Conservation (phyloP, 345 rosid genomes). For the Excoecaria cochinchinensis region DNA sequence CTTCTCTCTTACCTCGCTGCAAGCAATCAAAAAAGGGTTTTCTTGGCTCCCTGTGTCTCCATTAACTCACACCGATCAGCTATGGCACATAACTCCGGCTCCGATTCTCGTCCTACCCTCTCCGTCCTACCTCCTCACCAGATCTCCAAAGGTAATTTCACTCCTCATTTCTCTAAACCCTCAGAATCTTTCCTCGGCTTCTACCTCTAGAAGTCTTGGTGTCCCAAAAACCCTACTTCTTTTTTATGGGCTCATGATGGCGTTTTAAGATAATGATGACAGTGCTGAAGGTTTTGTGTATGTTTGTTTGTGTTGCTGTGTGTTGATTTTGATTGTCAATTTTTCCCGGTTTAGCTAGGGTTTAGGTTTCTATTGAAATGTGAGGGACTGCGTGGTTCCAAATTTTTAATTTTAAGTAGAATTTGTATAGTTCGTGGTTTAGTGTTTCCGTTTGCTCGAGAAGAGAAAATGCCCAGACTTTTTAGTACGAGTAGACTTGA, state of each 20-base stretch:
- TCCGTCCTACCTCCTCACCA: slow-evolving; percentile 62
- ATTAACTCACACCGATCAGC: slow-evolving; percentile 40
- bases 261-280: neutral
- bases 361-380: neutral
- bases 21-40: slow-evolving; percentile 26
- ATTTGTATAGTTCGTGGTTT: neutral
- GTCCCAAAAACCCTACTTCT: slow-evolving; percentile 21
- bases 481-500: neutral
- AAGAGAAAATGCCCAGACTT: neutral
- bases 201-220: neutral
- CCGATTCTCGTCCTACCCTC: slow-evolving; percentile 51
- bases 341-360: neutral
- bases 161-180: neutral
- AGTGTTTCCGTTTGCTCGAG: neutral
- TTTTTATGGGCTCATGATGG: neutral
- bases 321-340: neutral
- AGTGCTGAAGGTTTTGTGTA: neutral
- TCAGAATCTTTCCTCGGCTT: slow-evolving; percentile 6
- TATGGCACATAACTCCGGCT: slow-evolving; percentile 57
- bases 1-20: slow-evolving; percentile 20
- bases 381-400: neutral
- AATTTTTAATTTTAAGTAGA: neutral
- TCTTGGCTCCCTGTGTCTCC: slow-evolving; percentile 11
- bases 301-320: neutral
- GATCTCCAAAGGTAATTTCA: slow-evolving; percentile 69